A percentile compares a stretch with the other conserved stretches of the same genome.
Conservation (phyloP, 768 basidiomycete species). For the Neoboletus magnificus region DNA sequence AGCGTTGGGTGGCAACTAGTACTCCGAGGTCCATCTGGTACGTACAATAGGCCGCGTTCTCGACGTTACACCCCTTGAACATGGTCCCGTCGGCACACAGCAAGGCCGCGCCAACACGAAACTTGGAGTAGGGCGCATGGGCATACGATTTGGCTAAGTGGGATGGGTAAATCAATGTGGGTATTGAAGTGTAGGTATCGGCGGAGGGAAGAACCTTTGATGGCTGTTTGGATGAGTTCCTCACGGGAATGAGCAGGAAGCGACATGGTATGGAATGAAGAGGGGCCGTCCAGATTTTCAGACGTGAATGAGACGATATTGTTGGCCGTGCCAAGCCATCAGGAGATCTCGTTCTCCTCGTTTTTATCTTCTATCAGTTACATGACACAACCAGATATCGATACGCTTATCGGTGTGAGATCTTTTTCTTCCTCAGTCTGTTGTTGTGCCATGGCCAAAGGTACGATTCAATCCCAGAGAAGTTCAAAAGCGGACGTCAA, state of each 20-base stretch:
- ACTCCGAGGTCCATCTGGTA: background rate
- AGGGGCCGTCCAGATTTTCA: no score
- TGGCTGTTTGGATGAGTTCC: slow-evolving; percentile 52
- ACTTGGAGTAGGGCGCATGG: slow-evolving; percentile 86
- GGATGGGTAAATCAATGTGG: background rate
- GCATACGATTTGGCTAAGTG: slow-evolving; percentile 60
- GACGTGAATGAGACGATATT: no score
- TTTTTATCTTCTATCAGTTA: no score
- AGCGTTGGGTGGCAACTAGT: background rate
- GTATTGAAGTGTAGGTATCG: background rate
- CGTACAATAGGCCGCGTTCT: slow-evolving; percentile 92
- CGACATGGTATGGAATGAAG: background rate
- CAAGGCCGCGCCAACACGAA: slow-evolving; percentile 89
- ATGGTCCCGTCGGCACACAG: slow-evolving; percentile 66
- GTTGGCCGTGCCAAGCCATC: no score
- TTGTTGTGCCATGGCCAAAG: no score
- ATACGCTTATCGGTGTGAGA: no score
- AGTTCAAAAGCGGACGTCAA: no score
- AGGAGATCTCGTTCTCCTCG: no score
- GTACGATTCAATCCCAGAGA: no score
- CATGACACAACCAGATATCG: no score
- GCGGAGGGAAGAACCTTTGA: slow-evolving; percentile 11
- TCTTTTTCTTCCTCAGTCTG: no score
- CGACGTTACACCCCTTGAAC: slow-evolving; percentile 86
- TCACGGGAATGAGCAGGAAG: slow-evolving; percentile 44